These are phyloP conservation scores for Trichoderma sp. DNA, from an alignment of 2,329 filamentous ascomycete genomes.

Conservation along the genomic window DNA sequence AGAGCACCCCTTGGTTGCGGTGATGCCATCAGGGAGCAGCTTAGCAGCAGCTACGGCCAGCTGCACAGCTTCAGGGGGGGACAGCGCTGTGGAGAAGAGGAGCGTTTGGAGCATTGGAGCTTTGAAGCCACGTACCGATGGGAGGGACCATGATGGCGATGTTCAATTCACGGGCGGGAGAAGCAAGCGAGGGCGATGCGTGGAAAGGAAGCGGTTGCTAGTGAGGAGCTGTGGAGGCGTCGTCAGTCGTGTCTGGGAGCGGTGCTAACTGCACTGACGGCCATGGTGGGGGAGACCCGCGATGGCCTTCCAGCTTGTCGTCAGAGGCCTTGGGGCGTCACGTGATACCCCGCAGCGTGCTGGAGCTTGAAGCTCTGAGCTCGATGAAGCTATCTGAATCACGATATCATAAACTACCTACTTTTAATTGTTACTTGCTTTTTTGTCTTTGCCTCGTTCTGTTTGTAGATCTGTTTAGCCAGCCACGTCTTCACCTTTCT, in stretches of 20 bases:
- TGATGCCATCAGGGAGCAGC: background rate
- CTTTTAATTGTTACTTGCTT: background rate
- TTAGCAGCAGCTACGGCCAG: conserved; percentile 23
- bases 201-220: background rate
- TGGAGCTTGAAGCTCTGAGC: background rate
- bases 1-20: background rate
- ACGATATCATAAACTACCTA: no score
- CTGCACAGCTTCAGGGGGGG: background rate
- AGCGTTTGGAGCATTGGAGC: background rate
- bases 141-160: conserved; percentile 55
- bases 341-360: conserved; percentile 44
- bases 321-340: conserved; percentile 45
- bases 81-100: conserved; percentile 17
- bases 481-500: background rate
- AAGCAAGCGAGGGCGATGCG: background rate
- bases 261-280: background rate
- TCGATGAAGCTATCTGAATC: background rate
- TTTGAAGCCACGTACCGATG: conserved; percentile 52
- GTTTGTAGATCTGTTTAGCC: no score
- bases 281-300: conserved; percentile 41
- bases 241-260: conserved; percentile 17
- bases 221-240: conserved; percentile 29
- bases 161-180: conserved; percentile 28
- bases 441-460: background rate
- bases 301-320: conserved; percentile 35